phyloP scores from a whole-genome alignment of 768 basidiomycete genomes.

The Trametes meyenii region DNA sequence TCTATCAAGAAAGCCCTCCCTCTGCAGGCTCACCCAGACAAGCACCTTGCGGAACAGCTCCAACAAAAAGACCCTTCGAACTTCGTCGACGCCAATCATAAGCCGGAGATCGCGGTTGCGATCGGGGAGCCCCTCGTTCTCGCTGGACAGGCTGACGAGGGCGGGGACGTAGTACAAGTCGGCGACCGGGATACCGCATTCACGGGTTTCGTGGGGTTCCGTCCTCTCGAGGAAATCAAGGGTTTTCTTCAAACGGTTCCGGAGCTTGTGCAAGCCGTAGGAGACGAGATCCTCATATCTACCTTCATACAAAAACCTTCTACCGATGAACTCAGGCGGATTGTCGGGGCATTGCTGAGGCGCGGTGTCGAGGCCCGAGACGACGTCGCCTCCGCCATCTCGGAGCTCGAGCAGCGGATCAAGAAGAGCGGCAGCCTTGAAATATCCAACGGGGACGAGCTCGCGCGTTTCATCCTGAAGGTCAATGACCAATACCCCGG shows the following conservation, averaged over 20 bases:
- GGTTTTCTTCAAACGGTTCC: constrained; percentile 45
- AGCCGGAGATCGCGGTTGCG: constrained; percentile 62
- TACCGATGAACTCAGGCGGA: constrained; percentile 37
- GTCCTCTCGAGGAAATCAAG: constrained; percentile 48
- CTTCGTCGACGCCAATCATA: constrained; percentile 54
- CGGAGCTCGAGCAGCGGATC: constrained; percentile 34
- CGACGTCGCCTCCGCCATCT: constrained; percentile 37
- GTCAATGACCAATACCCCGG: constrained; percentile 53
- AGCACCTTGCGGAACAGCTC: constrained; percentile 46
- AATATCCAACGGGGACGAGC: constrained; percentile 9
- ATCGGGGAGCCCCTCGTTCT: constrained; percentile 41
- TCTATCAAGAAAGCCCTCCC: constrained; percentile 57
- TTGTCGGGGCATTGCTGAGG: constrained; percentile 48
- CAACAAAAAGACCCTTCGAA: constrained; percentile 46
- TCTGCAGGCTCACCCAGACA: constrained; percentile 61
- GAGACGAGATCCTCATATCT: constrained; percentile 35
- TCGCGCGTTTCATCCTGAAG: constrained; percentile 41
- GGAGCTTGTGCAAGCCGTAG: constrained; percentile 46
- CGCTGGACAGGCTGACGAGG: background rate
- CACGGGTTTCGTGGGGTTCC: constrained; percentile 57
- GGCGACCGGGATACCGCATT: constrained; percentile 28
- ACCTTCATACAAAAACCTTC: constrained; percentile 38
- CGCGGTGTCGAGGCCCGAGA: constrained; percentile 36
- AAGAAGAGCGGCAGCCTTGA: constrained; percentile 17
- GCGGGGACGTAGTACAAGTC: constrained; percentile 2